A percentile compares a stretch with the other conserved stretches of the same genome.
These are phyloP conservation scores for Apiospora phragmitis DNA, from an alignment of 2,329 filamentous ascomycete genomes.

Conservation along the genomic window DNA sequence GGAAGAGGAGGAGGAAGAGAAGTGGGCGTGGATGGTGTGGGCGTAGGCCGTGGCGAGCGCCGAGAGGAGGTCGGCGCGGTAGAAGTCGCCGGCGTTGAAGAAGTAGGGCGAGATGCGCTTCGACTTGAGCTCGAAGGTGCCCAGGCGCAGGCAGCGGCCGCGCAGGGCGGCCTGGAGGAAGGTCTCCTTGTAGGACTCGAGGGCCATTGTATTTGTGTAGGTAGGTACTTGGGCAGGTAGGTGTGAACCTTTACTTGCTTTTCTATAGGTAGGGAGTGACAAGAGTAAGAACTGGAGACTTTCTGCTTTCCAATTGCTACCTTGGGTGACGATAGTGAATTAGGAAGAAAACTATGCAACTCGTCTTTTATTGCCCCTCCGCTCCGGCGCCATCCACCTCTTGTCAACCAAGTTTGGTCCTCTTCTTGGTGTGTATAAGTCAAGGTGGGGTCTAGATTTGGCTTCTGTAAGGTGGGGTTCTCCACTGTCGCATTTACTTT, in stretches of 20 bases:
- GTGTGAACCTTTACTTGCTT: background rate
- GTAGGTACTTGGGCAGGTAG: background rate
- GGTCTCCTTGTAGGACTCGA: constrained; percentile 67
- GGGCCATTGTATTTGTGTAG: constrained; percentile 37
- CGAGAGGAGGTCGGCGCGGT: constrained; percentile 74
- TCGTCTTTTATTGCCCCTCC: background rate
- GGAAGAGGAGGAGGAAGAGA: constrained; percentile 19
- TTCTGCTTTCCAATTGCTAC: background rate
- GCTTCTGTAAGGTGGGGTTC: background rate
- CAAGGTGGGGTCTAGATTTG: background rate
- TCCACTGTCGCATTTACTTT: background rate
- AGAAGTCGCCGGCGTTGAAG: constrained; percentile 94
- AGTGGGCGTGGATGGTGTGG: constrained; percentile 54
- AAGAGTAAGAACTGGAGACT: background rate
- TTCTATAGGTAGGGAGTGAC: background rate
- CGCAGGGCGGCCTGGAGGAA: constrained; percentile 71
- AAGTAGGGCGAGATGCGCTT: constrained; percentile 93
- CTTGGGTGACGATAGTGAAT: background rate
- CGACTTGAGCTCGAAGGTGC: constrained; percentile 87
- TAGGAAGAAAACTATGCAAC: background rate
- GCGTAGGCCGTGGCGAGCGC: constrained; percentile 84
- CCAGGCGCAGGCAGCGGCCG: constrained; percentile 75
- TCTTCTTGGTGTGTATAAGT: background rate
- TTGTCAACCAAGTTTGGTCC: background rate
- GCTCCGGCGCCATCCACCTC: background rate